Evolutionary conservation across 2,329 filamentous ascomycete genomes (phyloP).

Genomic region (Xylariaceae sp.): DNA sequence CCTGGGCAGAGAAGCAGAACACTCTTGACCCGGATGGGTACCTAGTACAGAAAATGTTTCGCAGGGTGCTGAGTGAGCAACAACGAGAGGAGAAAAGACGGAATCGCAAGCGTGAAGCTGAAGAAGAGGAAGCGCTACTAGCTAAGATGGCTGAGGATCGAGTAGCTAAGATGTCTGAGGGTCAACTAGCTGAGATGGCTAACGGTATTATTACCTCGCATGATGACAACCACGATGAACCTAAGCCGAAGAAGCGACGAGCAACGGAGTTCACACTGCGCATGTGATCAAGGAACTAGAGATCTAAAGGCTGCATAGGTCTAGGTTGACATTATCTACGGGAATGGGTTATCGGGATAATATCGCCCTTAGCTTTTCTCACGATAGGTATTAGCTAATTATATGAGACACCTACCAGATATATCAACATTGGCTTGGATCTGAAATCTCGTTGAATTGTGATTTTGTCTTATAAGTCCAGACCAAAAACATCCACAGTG

Average conservation of each 20-base stretch:
- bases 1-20: not conserved
- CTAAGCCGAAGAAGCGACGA: not conserved
- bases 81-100: not conserved
- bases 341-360: not conserved
- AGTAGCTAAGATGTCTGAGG: too few species aligned
- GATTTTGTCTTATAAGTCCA: not conserved
- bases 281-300: not conserved
- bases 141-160: too few species aligned
- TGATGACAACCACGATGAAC: not conserved
- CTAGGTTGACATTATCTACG: not conserved
- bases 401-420: not conserved
- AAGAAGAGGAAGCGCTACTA: not conserved
- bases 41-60: not conserved
- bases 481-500: too few species aligned
- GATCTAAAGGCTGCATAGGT: not conserved
- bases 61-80: not conserved
- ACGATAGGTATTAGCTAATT: not conserved
- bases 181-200: too few species aligned
- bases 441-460: too few species aligned
- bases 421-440: not conserved
- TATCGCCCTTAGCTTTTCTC: not conserved
- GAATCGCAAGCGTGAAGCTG: not conserved
- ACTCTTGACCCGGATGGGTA: not conserved
- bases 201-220: not conserved
- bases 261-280: not conserved